phyloP scores from a whole-genome alignment of 192 early-diverging fungal genomes.

The Coemansia sp. region DNA sequence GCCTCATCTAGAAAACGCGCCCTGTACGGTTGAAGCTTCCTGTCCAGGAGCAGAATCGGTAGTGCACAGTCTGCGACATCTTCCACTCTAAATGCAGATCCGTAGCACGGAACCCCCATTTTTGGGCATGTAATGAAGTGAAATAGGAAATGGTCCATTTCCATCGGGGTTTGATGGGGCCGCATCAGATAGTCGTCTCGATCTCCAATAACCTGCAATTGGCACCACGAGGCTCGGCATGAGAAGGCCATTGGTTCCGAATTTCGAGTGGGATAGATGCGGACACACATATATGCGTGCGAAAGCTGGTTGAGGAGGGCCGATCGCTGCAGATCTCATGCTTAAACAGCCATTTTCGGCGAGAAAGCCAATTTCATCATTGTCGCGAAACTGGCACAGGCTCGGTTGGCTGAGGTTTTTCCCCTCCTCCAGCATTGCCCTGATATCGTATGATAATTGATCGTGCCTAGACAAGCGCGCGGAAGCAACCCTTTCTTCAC shows the following conservation, averaged over 20 bases:
- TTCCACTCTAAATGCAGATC: not conserved
- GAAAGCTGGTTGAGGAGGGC: not conserved
- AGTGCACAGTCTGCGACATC: not conserved
- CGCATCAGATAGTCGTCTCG: not conserved
- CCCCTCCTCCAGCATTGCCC: not conserved
- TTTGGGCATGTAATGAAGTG: not conserved
- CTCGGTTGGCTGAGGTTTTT: not conserved
- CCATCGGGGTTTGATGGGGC: not conserved
- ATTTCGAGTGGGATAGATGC: not conserved
- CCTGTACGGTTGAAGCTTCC: not conserved
- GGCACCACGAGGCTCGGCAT: not conserved
- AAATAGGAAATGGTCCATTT: not conserved
- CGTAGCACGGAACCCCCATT: not conserved
- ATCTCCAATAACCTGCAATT: not conserved
- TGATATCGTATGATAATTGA: not conserved
- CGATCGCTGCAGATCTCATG: not conserved
- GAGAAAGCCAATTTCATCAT: too few relatives aligned
- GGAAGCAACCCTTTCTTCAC: not conserved
- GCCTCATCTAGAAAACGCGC: not conserved
- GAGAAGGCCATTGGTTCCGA: slow-evolving; percentile 2
- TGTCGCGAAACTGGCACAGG: too few relatives aligned
- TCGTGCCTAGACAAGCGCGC: not conserved
- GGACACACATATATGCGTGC: not conserved
- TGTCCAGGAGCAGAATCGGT: not conserved
- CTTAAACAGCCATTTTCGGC: too few relatives aligned